Percentiles rank a stretch among this genome's conserved stretches.
Evolutionary conservation across 805 yeast genomes (phyloP).

Genomic region (Candida piceae): DNA sequence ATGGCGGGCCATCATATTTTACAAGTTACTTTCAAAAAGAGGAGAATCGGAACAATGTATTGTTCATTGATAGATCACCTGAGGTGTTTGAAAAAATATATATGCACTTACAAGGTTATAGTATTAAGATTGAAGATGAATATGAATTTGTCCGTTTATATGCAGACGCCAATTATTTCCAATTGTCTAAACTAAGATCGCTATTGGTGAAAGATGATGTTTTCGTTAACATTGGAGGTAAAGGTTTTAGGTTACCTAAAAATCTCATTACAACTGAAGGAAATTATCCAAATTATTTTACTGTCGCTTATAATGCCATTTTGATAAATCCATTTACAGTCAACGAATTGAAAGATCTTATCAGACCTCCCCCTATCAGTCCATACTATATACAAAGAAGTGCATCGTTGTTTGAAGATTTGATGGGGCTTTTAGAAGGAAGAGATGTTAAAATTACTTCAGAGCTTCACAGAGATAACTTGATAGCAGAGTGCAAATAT

Average conservation of each 20-base stretch:
- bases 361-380: slow-evolving; percentile 76
- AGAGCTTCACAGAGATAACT: slow-evolving; percentile 50
- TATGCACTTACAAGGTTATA: slow-evolving; percentile 77
- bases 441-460: slow-evolving; percentile 35
- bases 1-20: slow-evolving; percentile 86
- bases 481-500: slow-evolving; percentile 69
- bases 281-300: slow-evolving; percentile 73
- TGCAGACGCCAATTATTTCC: slow-evolving; percentile 70
- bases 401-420: slow-evolving; percentile 46
- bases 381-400: slow-evolving; percentile 51
- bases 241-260: slow-evolving; percentile 54
- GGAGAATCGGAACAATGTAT: slow-evolving; percentile 33
- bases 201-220: slow-evolving; percentile 49
- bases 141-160: slow-evolving; percentile 56
- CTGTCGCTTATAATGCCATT: slow-evolving; percentile 45
- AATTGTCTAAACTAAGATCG: slow-evolving; percentile 50
- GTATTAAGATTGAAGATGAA: slow-evolving; percentile 54
- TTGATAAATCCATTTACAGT: slow-evolving; percentile 35
- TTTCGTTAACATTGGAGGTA: slow-evolving; percentile 54
- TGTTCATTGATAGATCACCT: slow-evolving; percentile 74
- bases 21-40: slow-evolving; percentile 56
- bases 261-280: slow-evolving; percentile 54
- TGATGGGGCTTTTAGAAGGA: slow-evolving; percentile 55
- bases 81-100: slow-evolving; percentile 60
- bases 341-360: slow-evolving; percentile 38